Base-by-base conservation (phyloP, 768 basidiomycete species). In the Psilocybe cubensis region DNA sequence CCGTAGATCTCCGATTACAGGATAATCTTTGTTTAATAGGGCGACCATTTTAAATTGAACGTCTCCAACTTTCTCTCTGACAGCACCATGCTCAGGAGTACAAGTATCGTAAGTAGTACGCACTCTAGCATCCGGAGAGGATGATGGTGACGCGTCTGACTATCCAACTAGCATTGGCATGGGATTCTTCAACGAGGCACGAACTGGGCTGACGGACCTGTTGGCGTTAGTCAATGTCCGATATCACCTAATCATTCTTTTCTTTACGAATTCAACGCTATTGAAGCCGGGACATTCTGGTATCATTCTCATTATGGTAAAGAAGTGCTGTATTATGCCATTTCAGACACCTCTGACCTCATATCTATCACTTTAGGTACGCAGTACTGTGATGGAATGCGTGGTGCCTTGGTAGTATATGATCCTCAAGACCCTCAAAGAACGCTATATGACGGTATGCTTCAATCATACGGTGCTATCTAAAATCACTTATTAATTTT, bases 321-420 rank as follows among this genome's bases (percentile, higher is more conserved):
- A n/a, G n/a, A n/a, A n/a, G n/a, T 28, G 1, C 5, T 1, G 1
- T 21, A n/a, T 25, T 14, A 27, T 9, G 18, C 18, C 24, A 10
- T 9, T 11, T 38, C 11, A 12, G 3, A 1, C 40, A 7, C 11
- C 29, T 35, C 18, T 23, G n/a, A 29, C 35, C 2, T 31, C n/a
- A 1, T 11, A 21, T 27, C 4, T 23, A 4, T 18, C 24, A n/a
- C n/a, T 21, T 14, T 62, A 69, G 74, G 72, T 5, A 74, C 75
- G 1, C 83, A 84, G 66, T 84, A 84, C 54, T 85, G 83, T 49
- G 83, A 85, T 54, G 83, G 83, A 0, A 70, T 84, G 21, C 69
- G 83, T 33, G 83, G 82, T 5, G 48, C 61, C 1, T 44, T 62
- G 33, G 45, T 62, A 4, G 57, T 62, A 3, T 62, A 62, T 10